phyloP scores from a whole-genome alignment of 257 asterid genomes.

The Mitragyna speciosa region DNA sequence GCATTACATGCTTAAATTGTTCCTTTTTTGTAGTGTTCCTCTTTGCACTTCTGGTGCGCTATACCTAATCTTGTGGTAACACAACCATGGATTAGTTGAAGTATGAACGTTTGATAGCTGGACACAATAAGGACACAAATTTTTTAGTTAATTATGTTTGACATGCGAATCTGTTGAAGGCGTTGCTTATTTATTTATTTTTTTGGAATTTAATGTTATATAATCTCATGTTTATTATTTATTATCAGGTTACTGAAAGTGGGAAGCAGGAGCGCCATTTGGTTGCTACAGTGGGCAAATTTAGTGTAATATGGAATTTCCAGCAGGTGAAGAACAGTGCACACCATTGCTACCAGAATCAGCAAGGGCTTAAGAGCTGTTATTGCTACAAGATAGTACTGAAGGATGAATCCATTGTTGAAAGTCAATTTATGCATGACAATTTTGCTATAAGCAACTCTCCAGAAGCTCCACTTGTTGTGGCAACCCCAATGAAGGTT shows the following conservation, averaged over 20 bases:
- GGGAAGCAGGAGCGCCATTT: constrained; percentile 94
- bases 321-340: constrained; percentile 97
- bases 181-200: not conserved
- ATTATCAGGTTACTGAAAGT: constrained; percentile 87
- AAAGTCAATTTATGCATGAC: constrained; percentile 96
- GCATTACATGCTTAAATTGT: no score
- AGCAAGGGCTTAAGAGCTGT: constrained; percentile 98
- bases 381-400: constrained; percentile 85
- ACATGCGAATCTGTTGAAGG: not conserved
- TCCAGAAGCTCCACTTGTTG: constrained; percentile 95
- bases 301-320: constrained; percentile 88
- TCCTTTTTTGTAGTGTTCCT: no score
- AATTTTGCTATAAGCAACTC: constrained; percentile 62
- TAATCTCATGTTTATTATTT: not conserved
- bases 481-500: constrained; percentile 92
- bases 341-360: constrained; percentile 81
- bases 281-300: constrained; percentile 96
- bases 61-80: no score
- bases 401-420: constrained; percentile 91
- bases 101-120: not conserved
- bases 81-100: not conserved
- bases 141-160: not conserved
- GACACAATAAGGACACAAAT: not conserved
- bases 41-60: not conserved
- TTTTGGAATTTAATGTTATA: not conserved